Evolutionary conservation across 805 yeast genomes (phyloP), one percentile per base, ranked within the genome.

Genomic region (Wickerhamiella azymoides): DNA sequence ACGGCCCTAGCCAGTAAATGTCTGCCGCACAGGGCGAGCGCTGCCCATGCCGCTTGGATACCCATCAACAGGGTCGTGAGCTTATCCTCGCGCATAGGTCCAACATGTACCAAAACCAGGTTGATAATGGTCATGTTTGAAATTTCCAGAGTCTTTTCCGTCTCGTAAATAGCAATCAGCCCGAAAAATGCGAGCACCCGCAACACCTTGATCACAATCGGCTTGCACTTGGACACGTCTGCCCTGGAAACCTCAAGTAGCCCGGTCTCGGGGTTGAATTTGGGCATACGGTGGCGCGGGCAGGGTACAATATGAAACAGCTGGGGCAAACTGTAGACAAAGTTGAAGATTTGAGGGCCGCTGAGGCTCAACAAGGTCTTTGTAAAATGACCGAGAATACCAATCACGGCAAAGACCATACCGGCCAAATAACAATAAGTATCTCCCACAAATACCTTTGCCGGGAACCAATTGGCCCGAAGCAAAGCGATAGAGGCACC

Each of bases 361-460:
- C 92, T 81, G 57, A 92, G 80, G 28, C 88, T 63, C 63, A 92
- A 67, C 54, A 89, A 67, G 0, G 99, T 92, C 64, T 92, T 92
- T 37, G 96, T 84, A 62, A 88, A 92, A 67, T 92, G 99, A 1
- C 97, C 97, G 48, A 84, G 71, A 30, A 92, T 92, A 1, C 96
- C 97, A 26, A 84, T 95, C 24, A 88, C 92, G 0, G 97, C 98
- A 63, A 92, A 86, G 1, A 92, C 94, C 98, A 92, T 92, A 3
- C 99, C 99, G 21, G 95, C 85, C 62, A 92, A 88, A 64, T 92
- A 92, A 65, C 99, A 92, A 68, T 82, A 92, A 0, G 98, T 89
- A 60, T 92, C 99, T 26, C 99, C 99, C 7, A 92, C 99, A 65
- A 92, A 92, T 1, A 85, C 97, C 47, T 66, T 66, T 0, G 98